Conservation (phyloP, 2,329 filamentous ascomycete species). For the Lasiodiplodia sp. region DNA sequence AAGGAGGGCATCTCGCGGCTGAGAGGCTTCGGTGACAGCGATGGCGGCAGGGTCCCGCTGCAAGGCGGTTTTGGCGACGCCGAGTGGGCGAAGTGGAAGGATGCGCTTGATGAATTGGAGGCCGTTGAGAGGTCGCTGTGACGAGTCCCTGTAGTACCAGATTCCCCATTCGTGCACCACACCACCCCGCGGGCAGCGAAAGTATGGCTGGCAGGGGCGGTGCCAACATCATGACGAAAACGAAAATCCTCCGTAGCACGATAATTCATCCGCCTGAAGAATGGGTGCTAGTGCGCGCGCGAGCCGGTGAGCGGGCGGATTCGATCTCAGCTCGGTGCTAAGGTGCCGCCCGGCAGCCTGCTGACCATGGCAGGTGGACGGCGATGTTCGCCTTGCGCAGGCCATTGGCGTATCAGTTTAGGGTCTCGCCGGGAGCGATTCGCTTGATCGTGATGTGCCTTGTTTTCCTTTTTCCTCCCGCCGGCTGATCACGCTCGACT, state of each 20-base stretch:
- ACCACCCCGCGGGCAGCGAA: slow-evolving; percentile 20
- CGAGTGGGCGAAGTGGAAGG: slow-evolving; percentile 30
- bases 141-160: not conserved
- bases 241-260: slow-evolving; percentile 7
- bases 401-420: not conserved
- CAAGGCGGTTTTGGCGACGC: slow-evolving; percentile 41
- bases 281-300: slow-evolving; percentile 2
- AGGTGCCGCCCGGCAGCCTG: slow-evolving; percentile 1
- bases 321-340: not conserved
- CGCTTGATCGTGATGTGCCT: not conserved
- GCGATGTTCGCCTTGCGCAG: not conserved
- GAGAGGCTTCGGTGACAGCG: slow-evolving; percentile 61
- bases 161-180: slow-evolving; percentile 20
- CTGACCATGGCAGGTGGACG: slow-evolving; percentile 18
- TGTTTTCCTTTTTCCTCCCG: slow-evolving; percentile 14
- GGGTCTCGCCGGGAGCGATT: slow-evolving; percentile 10
- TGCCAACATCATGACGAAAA: slow-evolving; percentile 8
- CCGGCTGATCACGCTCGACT: slow-evolving; percentile 8
- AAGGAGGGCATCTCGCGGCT: slow-evolving; percentile 65
- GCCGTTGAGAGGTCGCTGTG: slow-evolving; percentile 28
- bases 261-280: slow-evolving; percentile 13
- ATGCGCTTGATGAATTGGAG: slow-evolving; percentile 28
- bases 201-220: not conserved
- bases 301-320: slow-evolving; percentile 1
- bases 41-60: slow-evolving; percentile 59